phyloP scores from a whole-genome alignment of 2,329 filamentous ascomycete species.

The Neonectria hederae region DNA sequence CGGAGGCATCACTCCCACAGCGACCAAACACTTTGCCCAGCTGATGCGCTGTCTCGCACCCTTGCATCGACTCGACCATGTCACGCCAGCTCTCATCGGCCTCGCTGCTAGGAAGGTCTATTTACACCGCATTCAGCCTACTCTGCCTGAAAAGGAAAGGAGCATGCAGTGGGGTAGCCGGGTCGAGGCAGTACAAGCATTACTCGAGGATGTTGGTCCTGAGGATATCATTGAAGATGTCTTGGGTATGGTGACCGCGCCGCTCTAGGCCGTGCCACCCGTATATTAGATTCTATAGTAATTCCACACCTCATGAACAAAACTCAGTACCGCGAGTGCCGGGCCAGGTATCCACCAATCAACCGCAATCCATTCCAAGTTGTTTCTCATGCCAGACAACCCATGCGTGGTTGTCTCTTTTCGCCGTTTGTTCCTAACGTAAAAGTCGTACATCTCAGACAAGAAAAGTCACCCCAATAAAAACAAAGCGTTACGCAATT shows the following conservation, averaged over 20 bases:
- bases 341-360: slow-evolving; percentile 25
- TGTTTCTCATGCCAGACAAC: slow-evolving; percentile 30
- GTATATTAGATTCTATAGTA: slow-evolving; percentile 44
- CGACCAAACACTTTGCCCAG: slow-evolving; percentile 79
- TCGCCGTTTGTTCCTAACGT: slow-evolving; percentile 35
- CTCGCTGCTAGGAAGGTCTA: slow-evolving; percentile 90
- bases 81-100: slow-evolving; percentile 83
- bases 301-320: slow-evolving; percentile 36
- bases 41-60: slow-evolving; percentile 79
- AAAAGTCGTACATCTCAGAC: slow-evolving; percentile 35
- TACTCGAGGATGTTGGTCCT: slow-evolving; percentile 70
- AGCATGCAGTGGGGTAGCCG: slow-evolving; percentile 95
- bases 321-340: slow-evolving; percentile 33
- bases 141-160: slow-evolving; percentile 75
- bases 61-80: slow-evolving; percentile 81
- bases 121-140: slow-evolving; percentile 80
- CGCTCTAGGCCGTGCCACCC: slow-evolving; percentile 46
- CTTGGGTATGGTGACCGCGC: slow-evolving; percentile 64
- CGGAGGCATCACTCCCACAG: slow-evolving; percentile 78
- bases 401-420: slow-evolving; percentile 20
- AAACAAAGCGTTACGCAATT: slow-evolving; percentile 33
- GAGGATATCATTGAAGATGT: slow-evolving; percentile 74
- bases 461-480: slow-evolving; percentile 31
- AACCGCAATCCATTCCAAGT: slow-evolving; percentile 29
- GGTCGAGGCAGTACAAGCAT: slow-evolving; percentile 69